Evolutionary conservation across 345 rosid species (phyloP), one percentile per base, ranked within the genome.

Genomic region (Brassica napus): DNA sequence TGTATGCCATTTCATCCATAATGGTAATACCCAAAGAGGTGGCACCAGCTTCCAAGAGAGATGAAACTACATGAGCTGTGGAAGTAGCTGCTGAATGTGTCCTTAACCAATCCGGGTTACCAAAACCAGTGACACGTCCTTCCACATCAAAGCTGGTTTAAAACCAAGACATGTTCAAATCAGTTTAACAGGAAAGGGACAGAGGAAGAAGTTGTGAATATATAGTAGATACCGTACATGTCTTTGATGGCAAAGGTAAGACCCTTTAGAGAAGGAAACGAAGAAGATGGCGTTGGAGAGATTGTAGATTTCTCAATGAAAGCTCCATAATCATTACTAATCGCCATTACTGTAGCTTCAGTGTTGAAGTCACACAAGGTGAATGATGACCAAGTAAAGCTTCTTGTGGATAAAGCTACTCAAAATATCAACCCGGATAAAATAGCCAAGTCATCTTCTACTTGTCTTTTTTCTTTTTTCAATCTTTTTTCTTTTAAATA

Each of bases 1-100:
- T 84, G 85, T 88, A 91, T 4, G 97, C 98, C 98, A 94, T 89
- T 86, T 94, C 98, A 84, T 94, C 97, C 98, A 89, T 92, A 55
- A 91, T 83, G 71, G 94, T 88, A 79, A 85, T 86, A 26, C 97
- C 97, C 73, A 85, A 24, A 14, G 88, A 86, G 1, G 91, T 87
- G 18, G 95, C 98, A 52, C 98, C 98, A 60, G 76, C 93, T 18
- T 24, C 83, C 32, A 92, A 81, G 69, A 92, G 81, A 70, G 87
- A 89, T 74, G 84, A 77, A 77, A 94, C 94, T 58, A 85, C 88
- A 0, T 88, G 95, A 11, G 97, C 94, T 4, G 94, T 91, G 34
- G 91, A 83, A 59, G 85, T 86, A 54, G 97, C 94, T 54, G 86
- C 84, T 3, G 78, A 69, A 82, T 92, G 97, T 70, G 97, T 92